phyloP scores from a whole-genome alignment of 306 rosid genomes.

The Cucurbita argyrosperma region DNA sequence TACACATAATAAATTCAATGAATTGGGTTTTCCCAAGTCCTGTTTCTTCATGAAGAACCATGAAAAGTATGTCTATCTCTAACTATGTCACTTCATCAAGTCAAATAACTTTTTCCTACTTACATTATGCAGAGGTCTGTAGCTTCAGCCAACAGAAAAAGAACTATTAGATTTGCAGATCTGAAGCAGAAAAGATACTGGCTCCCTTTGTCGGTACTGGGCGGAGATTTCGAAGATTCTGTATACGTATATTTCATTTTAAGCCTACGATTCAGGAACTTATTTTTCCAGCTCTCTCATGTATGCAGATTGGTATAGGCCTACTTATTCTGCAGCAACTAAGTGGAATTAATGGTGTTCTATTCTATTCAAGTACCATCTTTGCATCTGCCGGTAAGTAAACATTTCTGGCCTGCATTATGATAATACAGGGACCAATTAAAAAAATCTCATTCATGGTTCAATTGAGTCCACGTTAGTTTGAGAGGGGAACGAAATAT shows the following conservation, averaged over 20 bases:
- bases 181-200: constrained; percentile 77
- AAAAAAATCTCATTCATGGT: not conserved
- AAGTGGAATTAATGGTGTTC: constrained; percentile 76
- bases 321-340: constrained; percentile 84
- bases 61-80: not conserved
- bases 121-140: constrained; percentile 46
- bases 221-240: constrained; percentile 6
- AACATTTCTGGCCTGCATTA: not conserved
- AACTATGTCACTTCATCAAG: not conserved
- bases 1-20: not conserved
- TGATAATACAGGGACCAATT: not conserved
- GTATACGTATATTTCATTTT: not conserved
- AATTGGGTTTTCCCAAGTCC: not conserved
- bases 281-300: constrained; percentile 15
- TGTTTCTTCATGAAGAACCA: not conserved
- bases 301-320: constrained; percentile 80
- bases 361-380: constrained; percentile 78
- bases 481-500: too few relatives aligned
- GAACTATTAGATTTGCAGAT: constrained; percentile 59
- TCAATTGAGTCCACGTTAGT: not conserved
- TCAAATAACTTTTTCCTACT: not conserved
- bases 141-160: constrained; percentile 52
- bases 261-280: constrained; percentile 10
- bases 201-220: constrained; percentile 72
- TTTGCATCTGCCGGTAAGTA: constrained; percentile 50